Evolutionary conservation across 352 stramenopile species (phyloP).

Genomic region (Globisporangium echinulatum): DNA sequence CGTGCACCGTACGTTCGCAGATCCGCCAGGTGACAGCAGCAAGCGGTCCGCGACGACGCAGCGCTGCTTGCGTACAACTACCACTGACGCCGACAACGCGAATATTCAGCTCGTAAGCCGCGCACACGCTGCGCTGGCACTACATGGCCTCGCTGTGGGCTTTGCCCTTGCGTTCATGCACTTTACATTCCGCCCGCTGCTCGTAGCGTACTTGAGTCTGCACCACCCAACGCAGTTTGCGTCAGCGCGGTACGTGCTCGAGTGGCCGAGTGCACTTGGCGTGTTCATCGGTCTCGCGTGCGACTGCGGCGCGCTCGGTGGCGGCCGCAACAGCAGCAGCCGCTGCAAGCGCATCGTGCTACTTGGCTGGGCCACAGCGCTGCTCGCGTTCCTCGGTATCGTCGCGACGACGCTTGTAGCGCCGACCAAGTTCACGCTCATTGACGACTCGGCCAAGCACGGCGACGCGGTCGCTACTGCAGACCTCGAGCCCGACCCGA

Average conservation of each 20-base stretch:
- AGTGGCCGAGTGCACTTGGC: constrained; percentile 68
- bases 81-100: constrained; percentile 20
- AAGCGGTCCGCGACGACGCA: background rate
- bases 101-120: constrained; percentile 25
- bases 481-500: constrained; percentile 10
- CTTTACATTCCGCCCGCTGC: constrained; percentile 32
- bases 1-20: background rate
- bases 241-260: constrained; percentile 28
- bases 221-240: constrained; percentile 30
- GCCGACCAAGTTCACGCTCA: constrained; percentile 12
- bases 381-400: constrained; percentile 19
- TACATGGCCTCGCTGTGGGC: constrained; percentile 25
- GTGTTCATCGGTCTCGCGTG: constrained; percentile 82
- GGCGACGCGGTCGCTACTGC: constrained; percentile 11
- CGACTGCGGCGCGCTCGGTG: constrained; percentile 72
- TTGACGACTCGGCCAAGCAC: constrained; percentile 8
- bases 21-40: background rate
- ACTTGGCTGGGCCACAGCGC: constrained; percentile 47
- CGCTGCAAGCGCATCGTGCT: constrained; percentile 86
- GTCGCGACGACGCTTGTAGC: constrained; percentile 13
- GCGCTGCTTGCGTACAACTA: background rate
- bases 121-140: constrained; percentile 31
- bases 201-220: constrained; percentile 32
- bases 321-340: constrained; percentile 21
- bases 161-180: constrained; percentile 24